These are phyloP conservation scores for Arabidopsis hybrid DNA, from an alignment of 441 rosid species.

Conservation along the genomic window DNA sequence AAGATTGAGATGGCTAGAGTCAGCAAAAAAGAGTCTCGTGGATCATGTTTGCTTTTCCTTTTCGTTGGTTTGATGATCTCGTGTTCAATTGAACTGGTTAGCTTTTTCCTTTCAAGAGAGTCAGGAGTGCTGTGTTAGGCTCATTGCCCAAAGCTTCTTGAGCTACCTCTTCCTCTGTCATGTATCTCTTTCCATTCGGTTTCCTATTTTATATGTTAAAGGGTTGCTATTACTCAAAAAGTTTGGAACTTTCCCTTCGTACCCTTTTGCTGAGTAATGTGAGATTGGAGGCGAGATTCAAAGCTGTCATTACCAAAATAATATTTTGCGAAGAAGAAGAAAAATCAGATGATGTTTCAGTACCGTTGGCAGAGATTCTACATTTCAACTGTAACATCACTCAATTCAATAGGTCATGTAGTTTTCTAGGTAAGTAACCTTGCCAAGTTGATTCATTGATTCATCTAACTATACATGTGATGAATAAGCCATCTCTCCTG, in stretches of 20 bases:
- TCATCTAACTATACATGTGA: slow-evolving; percentile 3
- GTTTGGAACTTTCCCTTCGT: too few species aligned
- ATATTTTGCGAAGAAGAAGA: too few species aligned
- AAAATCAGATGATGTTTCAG: not conserved
- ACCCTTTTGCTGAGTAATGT: not conserved
- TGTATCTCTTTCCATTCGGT: too few species aligned
- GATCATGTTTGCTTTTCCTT: not conserved
- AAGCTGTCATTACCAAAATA: not conserved
- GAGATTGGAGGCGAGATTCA: too few species aligned
- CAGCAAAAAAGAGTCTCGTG: not conserved
- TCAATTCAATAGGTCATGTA: slow-evolving; percentile 12
- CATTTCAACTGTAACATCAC: not conserved
- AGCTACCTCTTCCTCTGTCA: too few species aligned
- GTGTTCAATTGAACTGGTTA: not conserved
- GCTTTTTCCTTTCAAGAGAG: too few species aligned
- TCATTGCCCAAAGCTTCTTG: too few species aligned
- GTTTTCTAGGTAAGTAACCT: not conserved
- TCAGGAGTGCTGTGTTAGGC: too few species aligned
- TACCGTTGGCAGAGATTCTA: not conserved
- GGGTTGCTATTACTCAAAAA: too few species aligned
- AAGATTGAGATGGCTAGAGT: not conserved
- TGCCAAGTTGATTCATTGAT: not conserved
- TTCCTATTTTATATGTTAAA: too few species aligned
- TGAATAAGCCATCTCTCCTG: slow-evolving; percentile 18
- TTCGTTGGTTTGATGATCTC: not conserved